phyloP scores from a whole-genome alignment of 192 early-diverging fungal genomes.

The Podila epigama region DNA sequence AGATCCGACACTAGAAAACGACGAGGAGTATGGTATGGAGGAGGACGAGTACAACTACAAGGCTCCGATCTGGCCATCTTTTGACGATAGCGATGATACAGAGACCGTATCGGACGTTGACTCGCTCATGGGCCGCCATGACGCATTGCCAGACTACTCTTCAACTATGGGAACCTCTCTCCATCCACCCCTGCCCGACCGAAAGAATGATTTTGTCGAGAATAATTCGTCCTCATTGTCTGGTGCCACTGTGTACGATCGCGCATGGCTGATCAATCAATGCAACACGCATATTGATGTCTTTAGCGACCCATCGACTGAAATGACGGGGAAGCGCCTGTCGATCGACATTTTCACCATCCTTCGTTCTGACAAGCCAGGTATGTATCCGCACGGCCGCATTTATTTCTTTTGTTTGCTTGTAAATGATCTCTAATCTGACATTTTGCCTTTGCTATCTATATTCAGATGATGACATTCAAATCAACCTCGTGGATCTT shows the following conservation, averaged over 20 bases:
- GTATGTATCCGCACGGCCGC: constrained; percentile 43
- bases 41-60: constrained; percentile 20
- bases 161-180: constrained; percentile 6
- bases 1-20: constrained; percentile 27
- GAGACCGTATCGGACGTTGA: constrained; percentile 35
- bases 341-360: constrained; percentile 77
- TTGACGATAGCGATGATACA: constrained; percentile 44
- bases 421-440: neutral
- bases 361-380: constrained; percentile 62
- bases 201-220: neutral
- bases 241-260: constrained; percentile 8
- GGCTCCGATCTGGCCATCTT: constrained; percentile 30
- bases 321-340: constrained; percentile 61
- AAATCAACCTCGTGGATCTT: constrained; percentile 72
- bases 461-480: constrained; percentile 64
- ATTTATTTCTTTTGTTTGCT: neutral
- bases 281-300: constrained; percentile 58
- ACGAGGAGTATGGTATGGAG: constrained; percentile 47
- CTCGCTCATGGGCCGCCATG: constrained; percentile 5
- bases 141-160: constrained; percentile 6
- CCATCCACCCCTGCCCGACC: constrained; percentile 1
- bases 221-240: constrained; percentile 5
- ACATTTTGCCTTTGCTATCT: neutral
- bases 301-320: constrained; percentile 44
- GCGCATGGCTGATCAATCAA: constrained; percentile 51